These are phyloP conservation scores for Ceratobasidium sp. DNA, from an alignment of 1,284 basidiomycete species.

Conservation along the genomic window DNA sequence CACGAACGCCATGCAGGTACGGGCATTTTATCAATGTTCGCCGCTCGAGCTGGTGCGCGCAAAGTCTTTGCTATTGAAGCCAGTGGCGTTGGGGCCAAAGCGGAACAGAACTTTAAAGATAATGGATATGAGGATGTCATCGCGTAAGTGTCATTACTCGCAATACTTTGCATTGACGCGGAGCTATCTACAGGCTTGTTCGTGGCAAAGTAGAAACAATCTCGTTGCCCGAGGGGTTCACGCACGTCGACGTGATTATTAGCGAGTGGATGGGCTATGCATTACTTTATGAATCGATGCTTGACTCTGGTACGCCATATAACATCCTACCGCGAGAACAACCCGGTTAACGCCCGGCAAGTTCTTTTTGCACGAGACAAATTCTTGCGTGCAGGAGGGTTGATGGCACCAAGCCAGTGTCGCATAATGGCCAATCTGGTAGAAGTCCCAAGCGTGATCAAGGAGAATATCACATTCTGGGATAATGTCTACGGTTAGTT, in stretches of 20 bases:
- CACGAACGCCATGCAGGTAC: conserved; percentile 56
- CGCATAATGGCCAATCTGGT: conserved; percentile 85
- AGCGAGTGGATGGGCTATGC: conserved; percentile 99
- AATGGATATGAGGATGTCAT: conserved; percentile 82
- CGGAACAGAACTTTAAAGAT: conserved; percentile 77
- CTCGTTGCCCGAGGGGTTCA: conserved; percentile 66
- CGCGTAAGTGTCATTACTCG: conserved; percentile 57
- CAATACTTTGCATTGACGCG: background rate
- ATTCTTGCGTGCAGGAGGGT: conserved; percentile 53
- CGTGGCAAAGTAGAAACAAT: conserved; percentile 90
- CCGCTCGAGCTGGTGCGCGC: conserved; percentile 89
- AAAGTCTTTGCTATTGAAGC: conserved; percentile 95
- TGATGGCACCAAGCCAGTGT: conserved; percentile 94
- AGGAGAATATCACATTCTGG: conserved; percentile 90
- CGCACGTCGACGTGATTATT: conserved; percentile 89
- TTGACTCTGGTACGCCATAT: conserved; percentile 71
- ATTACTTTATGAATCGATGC: conserved; percentile 94
- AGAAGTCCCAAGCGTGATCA: conserved; percentile 74
- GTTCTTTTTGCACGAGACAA: conserved; percentile 28
- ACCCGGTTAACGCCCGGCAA: background rate
- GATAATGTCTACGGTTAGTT: conserved; percentile 82
- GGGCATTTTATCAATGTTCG: conserved; percentile 91
- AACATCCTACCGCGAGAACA: background rate
- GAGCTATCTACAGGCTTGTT: conserved; percentile 63
- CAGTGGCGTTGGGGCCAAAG: conserved; percentile 83